Evolutionary conservation across 1,139 yeast genomes (phyloP), one percentile per base, ranked within the genome.

Genomic region (Pichia sp.): DNA sequence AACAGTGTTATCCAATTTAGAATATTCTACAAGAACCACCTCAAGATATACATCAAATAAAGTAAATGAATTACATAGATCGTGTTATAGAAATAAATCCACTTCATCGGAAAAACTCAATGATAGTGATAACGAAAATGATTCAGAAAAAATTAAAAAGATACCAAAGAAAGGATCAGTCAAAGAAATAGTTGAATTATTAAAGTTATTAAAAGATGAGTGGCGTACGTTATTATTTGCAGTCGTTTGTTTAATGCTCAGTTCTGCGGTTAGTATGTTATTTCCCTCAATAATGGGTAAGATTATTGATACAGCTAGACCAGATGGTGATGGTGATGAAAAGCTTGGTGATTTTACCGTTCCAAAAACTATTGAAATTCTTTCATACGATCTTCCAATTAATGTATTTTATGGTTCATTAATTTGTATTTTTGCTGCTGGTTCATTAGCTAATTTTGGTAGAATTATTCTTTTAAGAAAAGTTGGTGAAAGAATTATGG

Each of bases 401-500:
- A 43, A 38, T 32, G 46, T 38, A 27, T 60, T 61, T 37, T 61
- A 60, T 41, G 45, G 49, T 3, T 58, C 58, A 6, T 46, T 56
- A 19, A 55, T 55, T 5, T 60, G 60, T 2, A 53, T 75, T 11
- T 76, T 76, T 53, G 51, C 65, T 0, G 50, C 66, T 5, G 80
- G 80, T 1, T 70, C 78, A 1, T 26, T 63, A 14, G 70, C 80
- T 15, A 76, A 76, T 52, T 74, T 70, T 52, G 78, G 78, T 10
- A 62, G 81, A 50, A 61, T 70, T 13, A 66, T 70, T 43, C 53
- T 73, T 20, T 57, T 76, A 41, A 62, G 77, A 43, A 61, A 66
- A 7, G 74, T 66, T 2, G 80, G 80, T 22, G 81, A 76, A 52
- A 61, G 68, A 45, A 57, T 76, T 33, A 76, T 74, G 49, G 79